Evolutionary conservation across 1,284 basidiomycete genomes (phyloP), one percentile per base, ranked within the genome.

Genomic region (Boletus semigastroideus): DNA sequence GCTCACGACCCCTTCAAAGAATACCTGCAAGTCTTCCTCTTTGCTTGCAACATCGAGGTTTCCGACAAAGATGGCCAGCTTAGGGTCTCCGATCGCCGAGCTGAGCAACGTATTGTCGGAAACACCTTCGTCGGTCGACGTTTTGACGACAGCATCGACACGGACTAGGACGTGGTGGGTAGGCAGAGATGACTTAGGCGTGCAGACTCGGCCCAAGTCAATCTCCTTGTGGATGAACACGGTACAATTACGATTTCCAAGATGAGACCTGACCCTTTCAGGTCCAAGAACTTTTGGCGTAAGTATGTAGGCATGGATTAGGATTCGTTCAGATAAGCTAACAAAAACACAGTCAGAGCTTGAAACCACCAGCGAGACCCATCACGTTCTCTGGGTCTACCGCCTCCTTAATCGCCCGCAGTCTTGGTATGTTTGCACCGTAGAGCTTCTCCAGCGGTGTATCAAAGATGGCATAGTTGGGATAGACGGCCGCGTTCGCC

Each of bases 181-280:
- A 81, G 2, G 87, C 90, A 67, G 95, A 94, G 27, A 97, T 92
- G 49, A 94, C 73, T 67, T 97, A 97, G 1, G 91, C 91, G 63
- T 94, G 90, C 55, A 90, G 82, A 78, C 56, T 83, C 82, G 4
- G 84, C 82, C 77, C 2, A 82, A 72, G 69, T 95, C 92, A 63
- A 94, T 82, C 60, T 95, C 91, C 53, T 87, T 86, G 65, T 94
- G 93, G 70, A 98, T 97, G 68, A 94, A 97, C 0, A 94, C 92
- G 38, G 98, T 86, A n/a, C n/a, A n/a, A n/a, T n/a, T n/a, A n/a
- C n/a, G n/a, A n/a, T n/a, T n/a, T n/a, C n/a, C n/a, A n/a, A n/a
- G n/a, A n/a, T n/a, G n/a, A n/a, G n/a, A n/a, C n/a, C n/a, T n/a
- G n/a, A n/a, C n/a, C n/a, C n/a, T n/a, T n/a, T n/a, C n/a, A n/a